Percentiles rank a stretch among this genome's conserved stretches.
Evolutionary conservation across 2,329 filamentous ascomycete species (phyloP).

Genomic region (Clarireedia paspali): DNA sequence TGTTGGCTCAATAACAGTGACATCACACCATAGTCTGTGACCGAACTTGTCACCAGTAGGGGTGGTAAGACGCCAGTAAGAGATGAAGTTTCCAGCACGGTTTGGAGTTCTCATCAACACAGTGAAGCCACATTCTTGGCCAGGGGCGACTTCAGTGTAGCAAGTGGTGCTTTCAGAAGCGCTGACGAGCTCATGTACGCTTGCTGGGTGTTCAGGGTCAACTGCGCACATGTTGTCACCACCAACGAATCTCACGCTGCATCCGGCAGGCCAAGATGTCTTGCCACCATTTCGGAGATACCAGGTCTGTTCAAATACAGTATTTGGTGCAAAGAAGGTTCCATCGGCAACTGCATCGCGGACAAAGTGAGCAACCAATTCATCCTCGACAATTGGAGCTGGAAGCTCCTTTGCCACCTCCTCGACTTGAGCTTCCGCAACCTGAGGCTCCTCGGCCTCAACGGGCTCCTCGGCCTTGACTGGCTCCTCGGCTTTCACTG

Average conservation of each 20-base stretch:
- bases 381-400: conserved; percentile 24
- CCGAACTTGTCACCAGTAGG: conserved; percentile 77
- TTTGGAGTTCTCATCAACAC: conserved; percentile 75
- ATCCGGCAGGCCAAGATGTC: conserved; percentile 76
- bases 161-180: conserved; percentile 79
- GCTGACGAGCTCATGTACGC: conserved; percentile 64
- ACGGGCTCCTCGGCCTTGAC: not conserved
- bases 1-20: conserved; percentile 51
- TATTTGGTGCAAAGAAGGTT: conserved; percentile 59
- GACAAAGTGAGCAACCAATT: conserved; percentile 62
- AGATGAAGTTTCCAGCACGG: conserved; percentile 73
- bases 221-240: conserved; percentile 96
- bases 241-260: conserved; percentile 83
- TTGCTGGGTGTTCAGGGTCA: conserved; percentile 71
- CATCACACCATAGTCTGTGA: conserved; percentile 90
- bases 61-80: conserved; percentile 92
- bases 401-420: conserved; percentile 26
- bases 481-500: conserved; percentile 29
- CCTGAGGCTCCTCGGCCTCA: conserved; percentile 22
- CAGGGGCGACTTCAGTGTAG: conserved; percentile 59
- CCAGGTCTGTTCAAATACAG: conserved; percentile 85
- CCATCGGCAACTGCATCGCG: conserved; percentile 75
- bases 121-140: conserved; percentile 72
- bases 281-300: conserved; percentile 78
- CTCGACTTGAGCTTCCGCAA: conserved; percentile 17